A percentile compares a stretch with the other conserved stretches of the same genome.
Conservation (phyloP, 2,329 filamentous ascomycete species). For the Cercospora sojina region DNA sequence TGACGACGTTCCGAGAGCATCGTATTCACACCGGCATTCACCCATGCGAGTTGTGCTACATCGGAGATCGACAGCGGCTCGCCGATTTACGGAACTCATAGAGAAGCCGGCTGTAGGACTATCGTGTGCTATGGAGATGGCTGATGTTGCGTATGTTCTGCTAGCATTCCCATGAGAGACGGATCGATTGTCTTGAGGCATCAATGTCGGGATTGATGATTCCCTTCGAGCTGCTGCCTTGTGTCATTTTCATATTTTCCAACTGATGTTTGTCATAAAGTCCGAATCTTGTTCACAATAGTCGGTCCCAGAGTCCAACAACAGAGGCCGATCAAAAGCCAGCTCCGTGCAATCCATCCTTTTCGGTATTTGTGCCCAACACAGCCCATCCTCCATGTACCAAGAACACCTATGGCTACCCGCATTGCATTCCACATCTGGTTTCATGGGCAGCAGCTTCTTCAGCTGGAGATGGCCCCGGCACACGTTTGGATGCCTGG, state of each 20-base stretch:
- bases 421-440: not conserved
- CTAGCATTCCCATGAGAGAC: not conserved
- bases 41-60: not conserved
- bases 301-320: not conserved
- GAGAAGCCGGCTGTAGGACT: not conserved
- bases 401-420: not conserved
- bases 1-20: not conserved
- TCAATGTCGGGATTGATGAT: not conserved
- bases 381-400: not conserved
- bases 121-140: not conserved
- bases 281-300: not conserved
- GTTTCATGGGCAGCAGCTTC: not conserved
- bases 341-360: not conserved
- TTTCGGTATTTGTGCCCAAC: not conserved
- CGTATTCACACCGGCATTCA: not conserved
- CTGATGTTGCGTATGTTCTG: not conserved
- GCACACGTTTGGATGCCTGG: not conserved
- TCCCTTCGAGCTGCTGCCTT: not conserved
- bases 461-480: not conserved
- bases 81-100: not conserved
- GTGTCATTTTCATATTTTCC: not conserved
- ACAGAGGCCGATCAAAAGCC: not conserved
- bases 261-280: not conserved
- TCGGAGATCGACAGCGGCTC: not conserved
- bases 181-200: not conserved